Evolutionary conservation across 768 basidiomycete genomes (phyloP), one percentile per base, ranked within the genome.

Genomic region (Infundibulicybe gibba): DNA sequence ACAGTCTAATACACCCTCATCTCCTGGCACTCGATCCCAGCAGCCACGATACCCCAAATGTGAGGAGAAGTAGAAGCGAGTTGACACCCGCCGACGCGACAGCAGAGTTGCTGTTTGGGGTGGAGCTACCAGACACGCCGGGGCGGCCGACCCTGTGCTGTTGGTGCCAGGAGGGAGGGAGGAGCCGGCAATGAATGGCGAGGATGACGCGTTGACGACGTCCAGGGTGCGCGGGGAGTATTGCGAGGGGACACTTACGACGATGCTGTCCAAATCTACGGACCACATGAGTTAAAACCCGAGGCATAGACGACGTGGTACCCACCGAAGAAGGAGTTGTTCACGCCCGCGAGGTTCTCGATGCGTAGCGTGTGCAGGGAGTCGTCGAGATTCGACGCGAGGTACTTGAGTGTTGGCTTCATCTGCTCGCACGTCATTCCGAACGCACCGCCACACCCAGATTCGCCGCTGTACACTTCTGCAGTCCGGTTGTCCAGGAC

Each of bases 361-460:
- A 76, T 56, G 12, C 46, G 70, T 39, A 76, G 48, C 0, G 61
- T 68, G 44, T 76, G 75, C 31, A 59, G 39, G 6, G 64, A 62
- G 20, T 54, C 54, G 21, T 66, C 64, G 40, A 77, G 62, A 39
- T 75, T 76, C 9, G 67, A 68, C 3, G 70, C 71, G 31, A 77
- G 60, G 50, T 65, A 77, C 45, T 65, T 61, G 37, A 76, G 56
- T 0, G 71, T 67, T 1, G 75, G 74, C 40, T 65, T 59, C 50
- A 68, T 67, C 54, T 76, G 68, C 53, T 76, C 75, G 58, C 74
- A 76, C 13, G 71, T 72, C 57, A 54, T 40, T 0, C 68, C 73
- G 40, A 69, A 76, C 2, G 65, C 68, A 5, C 74, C 71, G 16
- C 75, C 75, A 46, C 75, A 76, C 3, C 75, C 75, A 0, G 75